Evolutionary conservation across 192 early-diverging fungal species (phyloP).

Genomic region (Coemansia interrupta): DNA sequence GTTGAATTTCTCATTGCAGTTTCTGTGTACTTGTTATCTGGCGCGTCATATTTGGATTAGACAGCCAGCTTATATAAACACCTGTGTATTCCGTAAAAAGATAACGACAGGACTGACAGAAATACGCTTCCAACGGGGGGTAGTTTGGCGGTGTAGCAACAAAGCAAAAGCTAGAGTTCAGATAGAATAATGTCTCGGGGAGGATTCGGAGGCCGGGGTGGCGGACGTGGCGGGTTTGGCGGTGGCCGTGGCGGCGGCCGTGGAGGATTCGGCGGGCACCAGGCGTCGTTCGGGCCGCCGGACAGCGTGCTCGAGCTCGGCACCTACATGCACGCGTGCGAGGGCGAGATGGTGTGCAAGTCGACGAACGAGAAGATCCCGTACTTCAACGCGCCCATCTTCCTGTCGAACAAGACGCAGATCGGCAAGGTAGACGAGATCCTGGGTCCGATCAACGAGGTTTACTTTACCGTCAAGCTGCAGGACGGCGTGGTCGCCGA

Average conservation of each 20-base stretch:
- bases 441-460: conserved; percentile 94
- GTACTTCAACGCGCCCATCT: conserved; percentile 99
- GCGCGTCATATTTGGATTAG: not conserved
- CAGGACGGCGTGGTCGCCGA: conserved; percentile 86
- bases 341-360: conserved; percentile 95
- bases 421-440: conserved; percentile 99
- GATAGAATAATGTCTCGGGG: conserved; percentile 38
- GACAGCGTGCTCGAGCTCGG: conserved; percentile 81
- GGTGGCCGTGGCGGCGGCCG: conserved; percentile 52
- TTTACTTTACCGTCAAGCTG: conserved; percentile 96
- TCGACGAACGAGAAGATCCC: conserved; percentile 89
- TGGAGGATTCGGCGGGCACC: conserved; percentile 35
- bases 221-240: conserved; percentile 40
- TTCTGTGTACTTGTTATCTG: not conserved
- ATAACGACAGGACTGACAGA: too few species aligned
- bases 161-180: conserved; percentile 1
- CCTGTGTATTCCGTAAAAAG: conserved; percentile 2
- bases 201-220: conserved; percentile 38
- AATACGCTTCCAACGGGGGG: too few species aligned
- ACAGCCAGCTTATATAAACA: not conserved
- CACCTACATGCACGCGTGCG: conserved; percentile 87
- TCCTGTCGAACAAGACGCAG: conserved; percentile 95
- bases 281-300: conserved; percentile 65
- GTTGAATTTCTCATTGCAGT: not conserved
- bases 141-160: not conserved